Evolutionary conservation across 2,329 filamentous ascomycete species (phyloP).

Genomic region (Xylariaceae sp.): DNA sequence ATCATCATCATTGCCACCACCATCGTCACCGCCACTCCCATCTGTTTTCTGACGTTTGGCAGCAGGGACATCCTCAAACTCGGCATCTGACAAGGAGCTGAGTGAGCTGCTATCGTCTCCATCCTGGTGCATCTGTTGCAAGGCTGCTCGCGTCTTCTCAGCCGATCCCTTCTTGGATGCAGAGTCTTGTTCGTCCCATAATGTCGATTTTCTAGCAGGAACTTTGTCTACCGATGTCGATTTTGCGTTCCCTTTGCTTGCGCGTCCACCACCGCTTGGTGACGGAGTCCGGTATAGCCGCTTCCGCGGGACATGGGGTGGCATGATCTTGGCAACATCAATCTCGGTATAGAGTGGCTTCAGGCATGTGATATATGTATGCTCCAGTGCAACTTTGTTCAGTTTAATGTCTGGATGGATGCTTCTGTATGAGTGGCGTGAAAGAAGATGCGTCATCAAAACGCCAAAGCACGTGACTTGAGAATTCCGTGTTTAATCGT

Average conservation of each 20-base stretch:
- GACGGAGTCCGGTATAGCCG: conserved; percentile 48
- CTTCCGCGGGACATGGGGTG: conserved; percentile 63
- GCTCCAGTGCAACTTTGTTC: no score
- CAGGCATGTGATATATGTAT: no score
- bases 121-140: conserved; percentile 41
- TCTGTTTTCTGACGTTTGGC: conserved; percentile 37
- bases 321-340: conserved; percentile 45
- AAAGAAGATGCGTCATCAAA: conserved; percentile 24
- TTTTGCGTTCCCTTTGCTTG: conserved; percentile 26
- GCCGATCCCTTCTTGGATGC: conserved; percentile 39
- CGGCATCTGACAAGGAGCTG: conserved; percentile 50
- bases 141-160: conserved; percentile 37
- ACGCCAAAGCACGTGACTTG: conserved; percentile 28
- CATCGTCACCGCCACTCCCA: conserved; percentile 26
- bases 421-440: no score
- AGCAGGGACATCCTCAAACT: conserved; percentile 48
- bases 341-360: no score
- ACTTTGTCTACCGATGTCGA: conserved; percentile 19
- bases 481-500: no score
- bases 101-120: conserved; percentile 42
- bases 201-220: conserved; percentile 46
- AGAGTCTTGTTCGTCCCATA: conserved; percentile 58
- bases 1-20: conserved; percentile 34
- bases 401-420: no score
- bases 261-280: conserved; percentile 27